Conservation (phyloP, 768 basidiomycete species). For the Sarcomyxa edulis region DNA sequence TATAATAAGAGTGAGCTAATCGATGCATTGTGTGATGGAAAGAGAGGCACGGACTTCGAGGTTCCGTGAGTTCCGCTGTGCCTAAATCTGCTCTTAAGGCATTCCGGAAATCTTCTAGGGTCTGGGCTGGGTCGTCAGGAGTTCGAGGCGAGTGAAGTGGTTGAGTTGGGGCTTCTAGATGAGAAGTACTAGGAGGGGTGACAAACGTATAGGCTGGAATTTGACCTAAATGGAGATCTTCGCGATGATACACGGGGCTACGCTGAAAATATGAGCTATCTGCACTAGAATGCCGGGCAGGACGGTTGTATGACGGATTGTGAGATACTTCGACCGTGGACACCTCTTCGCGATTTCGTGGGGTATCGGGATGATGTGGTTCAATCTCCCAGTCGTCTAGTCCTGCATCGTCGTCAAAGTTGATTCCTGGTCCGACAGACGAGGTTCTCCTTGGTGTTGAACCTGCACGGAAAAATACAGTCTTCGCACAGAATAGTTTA, state of each 20-base stretch:
- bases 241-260: constrained; percentile 24
- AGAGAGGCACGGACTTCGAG: constrained; percentile 1
- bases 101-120: constrained; percentile 33
- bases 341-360: constrained; percentile 11
- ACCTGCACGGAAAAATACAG: constrained; percentile 68
- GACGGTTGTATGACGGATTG: constrained; percentile 6
- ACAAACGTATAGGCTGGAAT: constrained; percentile 33
- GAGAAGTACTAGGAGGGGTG: constrained; percentile 8
- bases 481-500: constrained; percentile 62
- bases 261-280: constrained; percentile 29
- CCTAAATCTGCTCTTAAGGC: constrained; percentile 24
- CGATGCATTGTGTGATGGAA: not conserved
- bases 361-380: constrained; percentile 15
- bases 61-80: constrained; percentile 9
- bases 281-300: constrained; percentile 24
- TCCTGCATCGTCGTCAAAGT: constrained; percentile 27
- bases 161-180: not conserved
- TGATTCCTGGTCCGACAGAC: constrained; percentile 45
- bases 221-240: constrained; percentile 19
- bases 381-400: constrained; percentile 28
- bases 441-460: constrained; percentile 28
- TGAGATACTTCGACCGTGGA: constrained; percentile 2
- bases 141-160: constrained; percentile 2
- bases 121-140: constrained; percentile 21
- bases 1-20: too few relatives aligned